Evolutionary conservation across 2,329 filamentous ascomycete species (phyloP).

Genomic region (Aspergillaceae sp.): DNA sequence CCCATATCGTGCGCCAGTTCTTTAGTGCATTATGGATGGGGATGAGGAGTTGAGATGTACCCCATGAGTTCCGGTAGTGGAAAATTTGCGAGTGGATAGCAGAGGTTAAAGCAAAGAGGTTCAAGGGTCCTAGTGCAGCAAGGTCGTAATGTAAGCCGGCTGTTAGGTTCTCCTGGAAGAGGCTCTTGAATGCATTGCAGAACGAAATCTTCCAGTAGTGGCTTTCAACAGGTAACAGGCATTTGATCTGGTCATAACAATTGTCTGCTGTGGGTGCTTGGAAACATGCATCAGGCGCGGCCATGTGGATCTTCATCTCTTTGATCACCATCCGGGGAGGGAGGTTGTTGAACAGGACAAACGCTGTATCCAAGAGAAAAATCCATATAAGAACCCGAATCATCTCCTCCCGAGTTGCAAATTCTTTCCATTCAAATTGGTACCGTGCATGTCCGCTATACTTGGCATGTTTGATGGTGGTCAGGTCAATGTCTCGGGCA

Average conservation of each 20-base stretch:
- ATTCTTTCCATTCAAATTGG: constrained; percentile 18
- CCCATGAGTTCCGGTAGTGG: constrained; percentile 29
- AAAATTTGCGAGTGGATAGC: constrained; percentile 24
- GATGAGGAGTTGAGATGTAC: constrained; percentile 15
- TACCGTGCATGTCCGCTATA: constrained; percentile 11
- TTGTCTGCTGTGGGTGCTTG: constrained; percentile 24
- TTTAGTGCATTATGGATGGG: constrained; percentile 23
- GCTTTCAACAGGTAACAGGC: no score
- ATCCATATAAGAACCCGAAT: constrained; percentile 27
- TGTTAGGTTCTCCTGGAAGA: no score
- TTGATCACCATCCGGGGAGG: constrained; percentile 33
- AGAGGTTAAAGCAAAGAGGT: constrained; percentile 1
- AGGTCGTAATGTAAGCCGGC: no score
- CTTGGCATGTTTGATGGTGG: not conserved
- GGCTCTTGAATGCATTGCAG: no score
- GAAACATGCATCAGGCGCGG: constrained; percentile 30
- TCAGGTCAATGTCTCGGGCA: not conserved
- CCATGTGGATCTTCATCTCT: constrained; percentile 32
- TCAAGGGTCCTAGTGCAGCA: no score
- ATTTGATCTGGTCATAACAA: not conserved
- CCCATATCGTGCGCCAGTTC: constrained; percentile 18
- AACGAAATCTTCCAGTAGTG: no score
- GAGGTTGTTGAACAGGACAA: constrained; percentile 35
- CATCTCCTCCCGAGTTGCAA: constrained; percentile 26
- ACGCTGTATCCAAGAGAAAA: constrained; percentile 32